Evolutionary conservation across 108 stramenopile species (phyloP).

Genomic region (Cafeteria roenbergensis): DNA sequence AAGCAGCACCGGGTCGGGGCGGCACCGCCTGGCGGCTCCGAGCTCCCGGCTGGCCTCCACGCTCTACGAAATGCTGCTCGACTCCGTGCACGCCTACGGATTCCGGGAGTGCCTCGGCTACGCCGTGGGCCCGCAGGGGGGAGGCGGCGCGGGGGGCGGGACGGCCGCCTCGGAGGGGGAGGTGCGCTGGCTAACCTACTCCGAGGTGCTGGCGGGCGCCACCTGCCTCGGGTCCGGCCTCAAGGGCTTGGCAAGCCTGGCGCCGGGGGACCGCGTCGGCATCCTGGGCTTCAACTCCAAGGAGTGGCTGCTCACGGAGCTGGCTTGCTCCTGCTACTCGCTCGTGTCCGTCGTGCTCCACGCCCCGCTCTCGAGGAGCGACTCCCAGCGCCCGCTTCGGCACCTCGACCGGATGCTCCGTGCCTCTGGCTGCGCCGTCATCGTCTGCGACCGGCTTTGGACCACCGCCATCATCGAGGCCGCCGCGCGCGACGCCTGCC

Average conservation of each 20-base stretch:
- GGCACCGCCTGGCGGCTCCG: no score
- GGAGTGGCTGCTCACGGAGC: slow-evolving; percentile 1
- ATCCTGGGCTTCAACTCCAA: not conserved
- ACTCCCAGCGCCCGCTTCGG: no score
- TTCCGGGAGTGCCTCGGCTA: no score
- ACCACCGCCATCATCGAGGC: not conserved
- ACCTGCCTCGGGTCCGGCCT: slow-evolving; percentile 2
- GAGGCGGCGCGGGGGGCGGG: no score
- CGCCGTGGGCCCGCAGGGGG: no score
- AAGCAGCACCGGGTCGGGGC: no score
- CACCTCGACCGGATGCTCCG: not conserved
- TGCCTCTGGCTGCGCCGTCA: no score
- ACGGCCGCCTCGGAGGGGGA: no score
- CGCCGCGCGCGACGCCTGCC: not conserved
- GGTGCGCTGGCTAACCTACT: not conserved
- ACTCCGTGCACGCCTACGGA: no score
- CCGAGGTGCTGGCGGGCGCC: not conserved
- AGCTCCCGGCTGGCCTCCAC: no score
- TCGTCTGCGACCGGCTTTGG: not conserved
- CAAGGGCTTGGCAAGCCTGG: not conserved
- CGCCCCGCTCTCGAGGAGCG: not conserved
- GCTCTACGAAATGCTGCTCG: no score
- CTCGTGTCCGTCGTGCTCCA: not conserved
- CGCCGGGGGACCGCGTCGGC: not conserved
- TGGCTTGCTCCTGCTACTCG: not conserved